phyloP scores from a whole-genome alignment of 768 basidiomycete species.

The Mrakia blollopis region DNA sequence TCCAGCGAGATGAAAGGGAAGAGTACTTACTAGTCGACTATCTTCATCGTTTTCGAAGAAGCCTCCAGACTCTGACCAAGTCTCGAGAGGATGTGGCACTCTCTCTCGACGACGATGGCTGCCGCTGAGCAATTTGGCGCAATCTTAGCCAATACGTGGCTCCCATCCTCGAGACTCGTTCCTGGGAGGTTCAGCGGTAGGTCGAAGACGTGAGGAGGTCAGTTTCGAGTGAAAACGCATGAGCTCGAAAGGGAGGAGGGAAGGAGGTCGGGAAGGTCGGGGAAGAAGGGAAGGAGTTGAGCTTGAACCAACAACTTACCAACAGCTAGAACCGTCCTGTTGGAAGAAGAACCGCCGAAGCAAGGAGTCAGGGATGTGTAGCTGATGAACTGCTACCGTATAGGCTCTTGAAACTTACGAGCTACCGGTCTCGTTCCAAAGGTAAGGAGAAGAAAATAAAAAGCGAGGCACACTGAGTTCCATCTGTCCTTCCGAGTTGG shows the following conservation, averaged over 20 bases:
- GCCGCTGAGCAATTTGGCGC: not conserved
- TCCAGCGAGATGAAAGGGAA: not conserved
- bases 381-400: too few relatives aligned
- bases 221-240: not conserved
- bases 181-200: not conserved
- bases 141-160: conserved; percentile 22
- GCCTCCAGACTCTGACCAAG: conserved; percentile 11
- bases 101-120: conserved; percentile 22
- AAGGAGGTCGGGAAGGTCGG: not conserved
- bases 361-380: not conserved
- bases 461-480: not conserved
- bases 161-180: conserved; percentile 20
- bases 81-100: not conserved
- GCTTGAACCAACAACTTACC: not conserved
- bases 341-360: not conserved
- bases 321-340: not conserved
- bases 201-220: too few relatives aligned
- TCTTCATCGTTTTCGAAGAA: not conserved
- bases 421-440: conserved; percentile 1
- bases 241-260: not conserved
- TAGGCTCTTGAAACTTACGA: not conserved
- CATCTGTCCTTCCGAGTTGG: not conserved
- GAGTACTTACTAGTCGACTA: conserved; percentile 28
- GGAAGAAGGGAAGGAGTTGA: not conserved
- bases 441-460: not conserved